Base-by-base conservation (phyloP, 768 basidiomycete genomes). In the Lactarius akahatsu region DNA sequence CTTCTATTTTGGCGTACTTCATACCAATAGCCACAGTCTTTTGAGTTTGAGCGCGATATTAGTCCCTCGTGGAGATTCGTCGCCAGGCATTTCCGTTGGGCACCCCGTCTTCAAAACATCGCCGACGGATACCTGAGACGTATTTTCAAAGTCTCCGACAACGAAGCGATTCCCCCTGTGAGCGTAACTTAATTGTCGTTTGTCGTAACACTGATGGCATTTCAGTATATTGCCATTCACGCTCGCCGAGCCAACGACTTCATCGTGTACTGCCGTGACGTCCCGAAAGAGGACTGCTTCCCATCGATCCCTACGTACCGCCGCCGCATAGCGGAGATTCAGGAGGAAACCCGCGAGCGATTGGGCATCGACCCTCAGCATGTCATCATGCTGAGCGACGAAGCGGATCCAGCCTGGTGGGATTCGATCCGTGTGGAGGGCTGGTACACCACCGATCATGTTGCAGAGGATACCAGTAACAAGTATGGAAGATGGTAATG, bases 341-440 rank as follows among this genome's bases (percentile, higher is more conserved):
- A 76, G 57, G 75, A 76, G 8, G 79, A 80, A 67, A 69, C 80
- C 13, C 69, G 71, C 26, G 60, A 67, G 61, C 68, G 70, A 18
- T 73, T 76, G 54, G 75, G 76, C n/a, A 58, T 77, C 30, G 68
- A 69, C 23, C 73, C 75, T 50, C 70, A 76, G 36, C 71, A 74
- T 13, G 78, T 82, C 13, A 70, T 82, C 62, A 76, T 81, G 71
- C 80, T 80, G 20, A 75, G 74, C 77, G 81, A 82, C 71, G 81
- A 82, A 71, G 18, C 62, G 34, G 78, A 81, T 64, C 69, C 74
- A 11, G 71, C 67, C 36, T 81, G 77, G 80, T 81, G 78, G 77
- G 74, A 73, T 50, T 75, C 77, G 20, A 76, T 76, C 41, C 68
- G 68, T 3, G 68, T 70, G 6, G 66, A 70, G 28, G 80, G 80